Evolutionary conservation across 2,329 filamentous ascomycete species (phyloP).

Genomic region (Fusarium solani-melongenae): DNA sequence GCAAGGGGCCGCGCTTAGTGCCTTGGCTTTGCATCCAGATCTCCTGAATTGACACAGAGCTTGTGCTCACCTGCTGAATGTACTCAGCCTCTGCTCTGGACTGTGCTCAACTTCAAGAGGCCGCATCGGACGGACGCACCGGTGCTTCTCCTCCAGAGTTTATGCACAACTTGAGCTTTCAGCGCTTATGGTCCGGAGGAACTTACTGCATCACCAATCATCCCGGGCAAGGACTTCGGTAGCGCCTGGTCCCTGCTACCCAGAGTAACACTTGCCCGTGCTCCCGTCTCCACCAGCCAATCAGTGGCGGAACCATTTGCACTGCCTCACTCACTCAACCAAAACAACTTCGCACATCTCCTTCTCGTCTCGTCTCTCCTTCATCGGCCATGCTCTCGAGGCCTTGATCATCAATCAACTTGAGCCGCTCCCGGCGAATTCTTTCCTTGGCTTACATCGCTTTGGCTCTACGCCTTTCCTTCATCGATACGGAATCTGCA

Average conservation of each 20-base stretch:
- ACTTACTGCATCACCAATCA: slow-evolving; percentile 5
- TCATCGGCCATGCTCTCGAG: not conserved
- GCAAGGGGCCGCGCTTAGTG: slow-evolving; percentile 17
- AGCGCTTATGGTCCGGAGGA: not conserved
- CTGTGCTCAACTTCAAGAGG: not conserved
- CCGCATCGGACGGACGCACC: not conserved
- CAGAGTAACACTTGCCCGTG: not conserved
- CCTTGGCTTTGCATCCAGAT: slow-evolving; percentile 32
- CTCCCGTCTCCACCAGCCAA: slow-evolving; percentile 17
- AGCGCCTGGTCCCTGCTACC: slow-evolving; percentile 29
- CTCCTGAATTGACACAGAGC: slow-evolving; percentile 18
- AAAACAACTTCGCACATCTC: slow-evolving; percentile 15
- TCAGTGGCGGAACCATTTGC: slow-evolving; percentile 24
- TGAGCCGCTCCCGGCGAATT: not conserved
- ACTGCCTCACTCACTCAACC: slow-evolving; percentile 36
- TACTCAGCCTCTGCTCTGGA: slow-evolving; percentile 34
- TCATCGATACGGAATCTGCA: not conserved
- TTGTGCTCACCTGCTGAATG: slow-evolving; percentile 11
- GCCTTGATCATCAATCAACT: slow-evolving; percentile 1
- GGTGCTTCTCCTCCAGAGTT: not conserved
- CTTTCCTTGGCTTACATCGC: not conserved
- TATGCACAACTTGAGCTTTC: not conserved
- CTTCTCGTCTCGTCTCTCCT: slow-evolving; percentile 20
- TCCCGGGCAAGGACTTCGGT: slow-evolving; percentile 13
- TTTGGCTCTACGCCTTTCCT: slow-evolving; percentile 6